These are phyloP conservation scores for Citeromyces hawaiiensis DNA, from an alignment of 1,139 yeast species.

Conservation along the genomic window DNA sequence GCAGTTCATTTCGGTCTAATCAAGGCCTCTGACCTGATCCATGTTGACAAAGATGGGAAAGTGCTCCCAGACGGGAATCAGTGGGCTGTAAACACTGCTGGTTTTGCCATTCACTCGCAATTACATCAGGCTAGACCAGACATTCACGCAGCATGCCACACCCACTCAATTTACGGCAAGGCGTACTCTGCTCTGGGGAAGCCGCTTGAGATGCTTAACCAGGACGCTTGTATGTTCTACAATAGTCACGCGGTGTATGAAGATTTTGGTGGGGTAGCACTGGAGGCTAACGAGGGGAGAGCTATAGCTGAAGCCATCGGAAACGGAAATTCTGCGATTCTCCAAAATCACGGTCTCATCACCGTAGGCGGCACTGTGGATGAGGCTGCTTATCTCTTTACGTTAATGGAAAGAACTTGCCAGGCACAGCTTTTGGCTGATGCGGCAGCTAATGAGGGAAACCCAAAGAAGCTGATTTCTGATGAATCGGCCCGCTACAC, in stretches of 20 bases:
- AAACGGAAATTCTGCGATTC: constrained; percentile 45
- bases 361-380: constrained; percentile 72
- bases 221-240: constrained; percentile 61
- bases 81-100: constrained; percentile 61
- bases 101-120: constrained; percentile 70
- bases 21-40: constrained; percentile 64
- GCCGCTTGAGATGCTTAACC: constrained; percentile 68
- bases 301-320: constrained; percentile 60
- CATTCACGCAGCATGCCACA: constrained; percentile 71
- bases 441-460: constrained; percentile 26
- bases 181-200: constrained; percentile 64
- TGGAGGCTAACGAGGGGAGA: constrained; percentile 60
- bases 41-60: constrained; percentile 60
- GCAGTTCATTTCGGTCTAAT: constrained; percentile 61
- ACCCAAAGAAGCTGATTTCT: constrained; percentile 24
- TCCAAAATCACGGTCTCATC: constrained; percentile 68
- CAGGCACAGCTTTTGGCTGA: constrained; percentile 61
- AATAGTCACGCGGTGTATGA: constrained; percentile 51
- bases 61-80: constrained; percentile 50
- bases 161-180: constrained; percentile 65
- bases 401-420: constrained; percentile 57
- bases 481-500: constrained; percentile 65
- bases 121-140: constrained; percentile 70
- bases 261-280: constrained; percentile 71
- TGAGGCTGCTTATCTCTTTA: constrained; percentile 68